Evolutionary conservation across 2,329 filamentous ascomycete genomes (phyloP), one percentile per base, ranked within the genome.

Genomic region (Aspergillus sp.): DNA sequence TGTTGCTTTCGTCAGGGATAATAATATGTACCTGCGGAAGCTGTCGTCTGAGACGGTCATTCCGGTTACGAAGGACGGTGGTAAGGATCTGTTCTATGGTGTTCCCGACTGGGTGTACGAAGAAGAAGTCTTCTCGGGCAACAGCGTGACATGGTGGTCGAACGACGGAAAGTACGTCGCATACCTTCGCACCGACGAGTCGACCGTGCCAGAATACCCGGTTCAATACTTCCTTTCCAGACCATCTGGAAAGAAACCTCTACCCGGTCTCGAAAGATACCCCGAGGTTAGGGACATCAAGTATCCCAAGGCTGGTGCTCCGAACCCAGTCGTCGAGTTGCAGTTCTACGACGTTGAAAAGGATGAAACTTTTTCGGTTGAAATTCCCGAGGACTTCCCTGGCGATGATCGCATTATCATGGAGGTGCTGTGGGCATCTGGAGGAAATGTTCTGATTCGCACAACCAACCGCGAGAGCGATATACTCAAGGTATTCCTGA

Each of bases 81-180:
- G 91, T 0, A 75, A 83, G 0, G 83, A 97, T 58, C 82, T 93
- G 50, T 98, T 98, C 69, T 96, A 98, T 60, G 93, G 93, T 15
- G 82, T 96, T 17, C 93, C 93, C 0, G 94, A 98, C 66, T 98
- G 93, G 93, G 93, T 97, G 0, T 95, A 95, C 60, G 88, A 94
- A 63, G 83, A 86, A 59, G 89, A 95, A 66, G 88, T 95, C 3
- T 88, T 97, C 53, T 68, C 74, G 12, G 85, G 81, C 1, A 86
- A 88, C 57, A 88, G 81, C 52, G 91, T 88, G 4, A 94, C 90
- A 1, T 98, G 94, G 93, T 98, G 90, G 90, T 91, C 89, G 30
- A 79, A 84, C 32, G 88, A 94, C 64, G 93, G 90, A 45, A 85
- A 89, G 59, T 95, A 87, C 63, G 72, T 98, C 49, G 89, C 93